A percentile compares a stretch with the other conserved stretches of the same genome.
phyloP scores from a whole-genome alignment of 768 basidiomycete genomes.

The Strobilomyces dryophilus region DNA sequence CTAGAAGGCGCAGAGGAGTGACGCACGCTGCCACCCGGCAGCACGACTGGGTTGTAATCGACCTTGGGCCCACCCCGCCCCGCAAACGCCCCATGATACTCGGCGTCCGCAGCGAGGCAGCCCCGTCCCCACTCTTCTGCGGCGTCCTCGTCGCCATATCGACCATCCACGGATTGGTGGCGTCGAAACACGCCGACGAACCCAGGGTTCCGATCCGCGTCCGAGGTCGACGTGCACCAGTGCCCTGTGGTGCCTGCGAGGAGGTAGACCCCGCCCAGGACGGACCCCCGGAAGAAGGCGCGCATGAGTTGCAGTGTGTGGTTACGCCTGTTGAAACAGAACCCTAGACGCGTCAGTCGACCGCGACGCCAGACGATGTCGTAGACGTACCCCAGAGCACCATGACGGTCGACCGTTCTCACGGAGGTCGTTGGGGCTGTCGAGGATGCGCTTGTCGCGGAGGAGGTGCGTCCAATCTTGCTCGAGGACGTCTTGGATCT shows the following conservation, averaged over 20 bases:
- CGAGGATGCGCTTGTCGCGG: conserved; percentile 54
- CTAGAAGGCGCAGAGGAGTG: conserved; percentile 31
- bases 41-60: conserved; percentile 78
- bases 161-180: conserved; percentile 79
- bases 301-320: conserved; percentile 41
- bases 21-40: conserved; percentile 79
- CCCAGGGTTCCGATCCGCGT: conserved; percentile 64
- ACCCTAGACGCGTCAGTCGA: conserved; percentile 62
- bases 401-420: conserved; percentile 61
- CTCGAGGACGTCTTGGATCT: conserved; percentile 59
- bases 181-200: conserved; percentile 70
- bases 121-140: conserved; percentile 29
- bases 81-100: conserved; percentile 51
- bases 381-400: conserved; percentile 58
- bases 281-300: conserved; percentile 54
- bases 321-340: conserved; percentile 36
- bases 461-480: conserved; percentile 75
- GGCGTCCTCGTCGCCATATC: conserved; percentile 63
- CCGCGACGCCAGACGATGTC: not conserved
- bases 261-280: conserved; percentile 72
- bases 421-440: no score
- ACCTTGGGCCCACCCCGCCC: conserved; percentile 40
- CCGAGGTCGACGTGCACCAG: conserved; percentile 60
- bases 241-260: conserved; percentile 43
- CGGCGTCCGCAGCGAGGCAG: conserved; percentile 10